Conservation (phyloP, 2,329 filamentous ascomycete species). For the Cercospora canescens region DNA sequence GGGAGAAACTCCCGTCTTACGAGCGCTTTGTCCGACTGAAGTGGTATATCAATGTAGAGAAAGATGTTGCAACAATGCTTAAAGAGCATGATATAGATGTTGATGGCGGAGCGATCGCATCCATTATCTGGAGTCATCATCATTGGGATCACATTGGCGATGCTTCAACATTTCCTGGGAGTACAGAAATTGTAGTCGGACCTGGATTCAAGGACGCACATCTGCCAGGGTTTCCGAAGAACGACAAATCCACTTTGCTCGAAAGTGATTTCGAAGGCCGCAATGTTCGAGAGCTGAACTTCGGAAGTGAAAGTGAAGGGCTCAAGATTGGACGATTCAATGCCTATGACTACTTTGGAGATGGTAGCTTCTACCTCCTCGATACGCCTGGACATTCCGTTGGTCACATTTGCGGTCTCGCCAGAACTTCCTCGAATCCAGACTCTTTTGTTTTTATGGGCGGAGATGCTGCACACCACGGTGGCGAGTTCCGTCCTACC, state of each 20-base stretch:
- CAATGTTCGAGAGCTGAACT: slow-evolving; percentile 38
- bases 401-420: slow-evolving; percentile 54
- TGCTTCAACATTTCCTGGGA: slow-evolving; percentile 43
- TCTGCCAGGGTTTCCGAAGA: slow-evolving; percentile 48
- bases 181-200: slow-evolving; percentile 49
- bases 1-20: slow-evolving; percentile 40
- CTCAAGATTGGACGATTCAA: slow-evolving; percentile 49
- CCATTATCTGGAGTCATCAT: slow-evolving; percentile 38
- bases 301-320: slow-evolving; percentile 36
- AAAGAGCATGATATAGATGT: slow-evolving; percentile 42
- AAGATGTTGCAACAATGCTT: slow-evolving; percentile 46
- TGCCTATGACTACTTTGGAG: slow-evolving; percentile 56
- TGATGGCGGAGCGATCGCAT: slow-evolving; percentile 35
- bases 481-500: slow-evolving; percentile 43
- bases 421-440: slow-evolving; percentile 39
- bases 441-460: slow-evolving; percentile 53
- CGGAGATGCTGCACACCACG: slow-evolving; percentile 46
- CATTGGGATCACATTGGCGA: slow-evolving; percentile 43
- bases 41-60: slow-evolving; percentile 42
- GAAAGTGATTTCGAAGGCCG: slow-evolving; percentile 45
- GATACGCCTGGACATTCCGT: slow-evolving; percentile 55
- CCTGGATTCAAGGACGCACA: slow-evolving; percentile 48
- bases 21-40: slow-evolving; percentile 34
- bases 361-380: slow-evolving; percentile 58
- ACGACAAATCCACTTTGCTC: slow-evolving; percentile 40